These are phyloP conservation scores for Diophrys appendiculata DNA, from an alignment of 73 alveolate species.

Conservation along the genomic window DNA sequence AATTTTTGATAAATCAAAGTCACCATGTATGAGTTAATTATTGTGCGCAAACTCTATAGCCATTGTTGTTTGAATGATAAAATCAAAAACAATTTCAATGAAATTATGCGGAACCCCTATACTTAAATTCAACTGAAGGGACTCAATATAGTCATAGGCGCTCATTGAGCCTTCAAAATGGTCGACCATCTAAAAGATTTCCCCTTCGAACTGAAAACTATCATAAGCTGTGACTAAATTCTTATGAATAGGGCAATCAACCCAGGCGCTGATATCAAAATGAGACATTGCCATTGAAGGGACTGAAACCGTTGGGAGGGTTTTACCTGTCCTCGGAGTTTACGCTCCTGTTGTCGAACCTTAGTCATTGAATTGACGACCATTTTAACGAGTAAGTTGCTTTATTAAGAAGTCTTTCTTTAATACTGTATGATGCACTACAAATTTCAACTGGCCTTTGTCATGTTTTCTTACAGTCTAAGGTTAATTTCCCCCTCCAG, in stretches of 20 bases:
- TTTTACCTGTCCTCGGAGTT: too few species aligned
- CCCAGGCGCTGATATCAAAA: slow-evolving; percentile 41
- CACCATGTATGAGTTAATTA: slow-evolving; percentile 54
- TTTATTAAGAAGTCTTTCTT: too few species aligned
- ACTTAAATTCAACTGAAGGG: slow-evolving; percentile 42
- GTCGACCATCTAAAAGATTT: slow-evolving; percentile 27
- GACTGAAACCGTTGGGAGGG: too few species aligned
- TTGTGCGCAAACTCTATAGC: slow-evolving; percentile 60
- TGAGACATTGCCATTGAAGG: too few species aligned
- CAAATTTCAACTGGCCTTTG: too few species aligned
- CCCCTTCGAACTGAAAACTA: slow-evolving; percentile 21
- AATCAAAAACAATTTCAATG: slow-evolving; percentile 50
- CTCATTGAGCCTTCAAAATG: slow-evolving; percentile 15
- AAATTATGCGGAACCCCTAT: slow-evolving; percentile 43
- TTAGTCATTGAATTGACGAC: too few species aligned
- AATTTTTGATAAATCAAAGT: slow-evolving; percentile 39
- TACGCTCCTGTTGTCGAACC: too few species aligned
- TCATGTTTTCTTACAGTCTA: too few species aligned
- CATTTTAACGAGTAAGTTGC: too few species aligned
- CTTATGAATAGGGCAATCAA: slow-evolving; percentile 56
- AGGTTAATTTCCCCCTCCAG: too few species aligned
- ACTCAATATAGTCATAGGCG: slow-evolving; percentile 46
- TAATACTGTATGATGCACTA: too few species aligned
- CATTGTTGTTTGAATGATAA: slow-evolving; percentile 36
- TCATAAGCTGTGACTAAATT: slow-evolving; percentile 56